phyloP scores from a whole-genome alignment of 2,329 filamentous ascomycete species.

The Aureobasidium sp. region DNA sequence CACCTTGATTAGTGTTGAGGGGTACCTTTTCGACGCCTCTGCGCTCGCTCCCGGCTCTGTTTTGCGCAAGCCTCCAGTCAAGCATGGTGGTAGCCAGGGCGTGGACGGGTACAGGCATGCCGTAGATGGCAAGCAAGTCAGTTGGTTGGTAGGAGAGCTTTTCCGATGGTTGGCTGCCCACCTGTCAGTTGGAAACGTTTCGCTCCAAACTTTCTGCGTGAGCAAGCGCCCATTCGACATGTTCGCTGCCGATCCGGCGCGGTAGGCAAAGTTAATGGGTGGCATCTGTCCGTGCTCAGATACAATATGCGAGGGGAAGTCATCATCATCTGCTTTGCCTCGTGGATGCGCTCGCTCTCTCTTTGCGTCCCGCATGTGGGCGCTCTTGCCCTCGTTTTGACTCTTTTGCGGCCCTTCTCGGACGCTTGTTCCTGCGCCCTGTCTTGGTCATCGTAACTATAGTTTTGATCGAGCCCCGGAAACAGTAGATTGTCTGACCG shows the following conservation, averaged over 20 bases:
- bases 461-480: conserved; percentile 11
- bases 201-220: conserved; percentile 4
- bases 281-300: not conserved
- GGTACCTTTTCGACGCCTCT: not conserved
- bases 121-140: not conserved
- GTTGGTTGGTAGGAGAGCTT: not conserved
- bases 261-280: conserved; percentile 4
- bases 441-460: not conserved
- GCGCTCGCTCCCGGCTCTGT: not conserved
- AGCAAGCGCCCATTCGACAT: conserved; percentile 9
- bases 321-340: conserved; percentile 8
- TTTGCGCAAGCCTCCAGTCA: not conserved
- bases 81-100: not conserved
- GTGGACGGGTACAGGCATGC: not conserved
- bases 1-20: conserved; percentile 6
- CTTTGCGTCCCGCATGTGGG: not conserved
- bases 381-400: not conserved
- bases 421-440: conserved; percentile 10
- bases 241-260: conserved; percentile 5
- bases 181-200: conserved; percentile 1
- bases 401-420: conserved; percentile 6
- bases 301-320: conserved; percentile 7
- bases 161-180: conserved; percentile 1
- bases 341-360: not conserved
- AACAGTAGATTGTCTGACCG: conserved; percentile 5